Evolutionary conservation across 192 early-diverging fungal genomes (phyloP).

Genomic region (Umbelopsis ramanniana): DNA sequence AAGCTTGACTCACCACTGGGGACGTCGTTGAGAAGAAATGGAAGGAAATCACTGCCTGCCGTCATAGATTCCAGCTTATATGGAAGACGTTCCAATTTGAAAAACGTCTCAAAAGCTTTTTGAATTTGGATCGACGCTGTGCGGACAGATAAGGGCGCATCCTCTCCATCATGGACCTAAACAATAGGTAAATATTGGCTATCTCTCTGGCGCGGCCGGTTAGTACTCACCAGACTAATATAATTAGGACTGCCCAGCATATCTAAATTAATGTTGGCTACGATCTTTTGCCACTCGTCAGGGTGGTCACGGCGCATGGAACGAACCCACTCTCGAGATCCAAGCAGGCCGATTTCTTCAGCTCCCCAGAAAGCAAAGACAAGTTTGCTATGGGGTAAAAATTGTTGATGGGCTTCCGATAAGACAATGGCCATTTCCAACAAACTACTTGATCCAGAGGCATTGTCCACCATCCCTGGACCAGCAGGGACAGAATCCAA

Average conservation of each 20-base stretch:
- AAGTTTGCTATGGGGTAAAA: constrained; percentile 56
- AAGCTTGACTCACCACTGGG: constrained; percentile 46
- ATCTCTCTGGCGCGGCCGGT: background rate
- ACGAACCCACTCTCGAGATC: constrained; percentile 42
- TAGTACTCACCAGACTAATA: constrained; percentile 21
- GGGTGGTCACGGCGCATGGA: constrained; percentile 48
- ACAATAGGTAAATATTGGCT: background rate
- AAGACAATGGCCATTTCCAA: constrained; percentile 65
- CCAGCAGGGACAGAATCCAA: constrained; percentile 72
- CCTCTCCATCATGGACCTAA: constrained; percentile 63
- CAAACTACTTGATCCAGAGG: constrained; percentile 59
- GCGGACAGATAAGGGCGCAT: constrained; percentile 55
- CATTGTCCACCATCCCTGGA: constrained; percentile 76
- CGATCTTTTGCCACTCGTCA: constrained; percentile 53
- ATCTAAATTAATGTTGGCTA: constrained; percentile 72
- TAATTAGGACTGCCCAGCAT: constrained; percentile 78
- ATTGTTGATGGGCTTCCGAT: constrained; percentile 32
- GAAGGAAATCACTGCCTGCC: constrained; percentile 69
- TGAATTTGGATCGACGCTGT: constrained; percentile 61
- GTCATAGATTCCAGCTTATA: constrained; percentile 63
- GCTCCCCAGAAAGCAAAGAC: constrained; percentile 79
- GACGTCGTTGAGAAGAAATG: constrained; percentile 65
- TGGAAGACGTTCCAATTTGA: constrained; percentile 45
- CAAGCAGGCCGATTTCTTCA: constrained; percentile 71
- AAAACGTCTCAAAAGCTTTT: constrained; percentile 61